Conservation (phyloP, 2,329 filamentous ascomycete genomes). For the Penicillium hordei region DNA sequence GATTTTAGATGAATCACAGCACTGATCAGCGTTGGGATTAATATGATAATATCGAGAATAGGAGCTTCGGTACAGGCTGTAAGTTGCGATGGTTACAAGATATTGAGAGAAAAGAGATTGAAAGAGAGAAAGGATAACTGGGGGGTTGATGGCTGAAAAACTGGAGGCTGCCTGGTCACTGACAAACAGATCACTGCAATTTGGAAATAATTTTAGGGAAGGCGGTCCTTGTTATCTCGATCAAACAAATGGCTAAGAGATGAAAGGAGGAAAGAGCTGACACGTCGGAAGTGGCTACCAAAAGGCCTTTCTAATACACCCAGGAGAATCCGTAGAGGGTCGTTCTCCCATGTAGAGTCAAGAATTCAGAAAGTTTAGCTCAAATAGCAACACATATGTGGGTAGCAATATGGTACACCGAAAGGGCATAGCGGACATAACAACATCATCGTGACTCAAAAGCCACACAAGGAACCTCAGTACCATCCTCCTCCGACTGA, state of each 20-base stretch:
- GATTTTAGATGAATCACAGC: background rate
- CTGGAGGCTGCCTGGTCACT: background rate
- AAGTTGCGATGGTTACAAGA: background rate
- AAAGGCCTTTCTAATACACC: background rate
- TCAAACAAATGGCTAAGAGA: background rate
- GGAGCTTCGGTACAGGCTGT: background rate
- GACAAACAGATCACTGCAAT: background rate
- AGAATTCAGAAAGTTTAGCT: background rate
- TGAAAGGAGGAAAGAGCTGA: background rate
- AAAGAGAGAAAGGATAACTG: background rate
- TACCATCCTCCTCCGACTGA: background rate
- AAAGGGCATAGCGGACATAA: background rate
- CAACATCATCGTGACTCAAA: background rate
- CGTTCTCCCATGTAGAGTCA: no score
- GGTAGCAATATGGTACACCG: background rate
- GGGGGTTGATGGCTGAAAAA: background rate
- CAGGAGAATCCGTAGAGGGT: background rate
- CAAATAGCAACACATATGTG: background rate
- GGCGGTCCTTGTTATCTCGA: background rate
- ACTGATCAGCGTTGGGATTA: background rate
- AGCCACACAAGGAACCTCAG: conserved; percentile 1
- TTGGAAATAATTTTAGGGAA: background rate
- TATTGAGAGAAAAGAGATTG: background rate
- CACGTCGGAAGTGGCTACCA: background rate
- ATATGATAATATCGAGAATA: background rate